Conservation (phyloP, 2,329 filamentous ascomycete species). For the Pseudogymnoascus sp. region DNA sequence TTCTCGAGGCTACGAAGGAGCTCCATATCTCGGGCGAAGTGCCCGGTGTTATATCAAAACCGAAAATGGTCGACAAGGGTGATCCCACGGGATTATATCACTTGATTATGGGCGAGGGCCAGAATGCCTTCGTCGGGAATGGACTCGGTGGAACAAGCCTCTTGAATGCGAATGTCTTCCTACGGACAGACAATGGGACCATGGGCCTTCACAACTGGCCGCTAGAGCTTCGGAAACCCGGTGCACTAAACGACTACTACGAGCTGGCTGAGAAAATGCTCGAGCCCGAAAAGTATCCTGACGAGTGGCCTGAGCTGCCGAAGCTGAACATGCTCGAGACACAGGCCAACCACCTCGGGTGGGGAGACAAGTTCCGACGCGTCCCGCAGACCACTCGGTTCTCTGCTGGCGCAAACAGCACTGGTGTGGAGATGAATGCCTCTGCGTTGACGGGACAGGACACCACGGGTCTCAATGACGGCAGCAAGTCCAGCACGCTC, state of each 20-base stretch:
- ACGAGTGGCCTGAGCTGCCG: constrained; percentile 48
- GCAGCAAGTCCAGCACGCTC: constrained; percentile 58
- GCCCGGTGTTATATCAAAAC: constrained; percentile 36
- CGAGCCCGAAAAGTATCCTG: constrained; percentile 51
- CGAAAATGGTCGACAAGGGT: constrained; percentile 39
- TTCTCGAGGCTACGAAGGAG: constrained; percentile 42
- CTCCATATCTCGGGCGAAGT: constrained; percentile 51
- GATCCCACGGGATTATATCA: constrained; percentile 58
- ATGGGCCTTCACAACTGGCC: constrained; percentile 53
- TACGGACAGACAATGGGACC: constrained; percentile 50
- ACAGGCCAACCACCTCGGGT: constrained; percentile 47
- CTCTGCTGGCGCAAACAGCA: constrained; percentile 50
- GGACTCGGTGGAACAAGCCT: constrained; percentile 58
- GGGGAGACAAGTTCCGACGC: constrained; percentile 46
- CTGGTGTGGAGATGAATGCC: constrained; percentile 56
- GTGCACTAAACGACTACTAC: constrained; percentile 47
- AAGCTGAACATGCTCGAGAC: constrained; percentile 51
- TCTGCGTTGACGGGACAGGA: constrained; percentile 57
- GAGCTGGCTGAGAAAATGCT: constrained; percentile 47
- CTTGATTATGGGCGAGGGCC: constrained; percentile 54
- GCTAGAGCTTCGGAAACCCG: constrained; percentile 42
- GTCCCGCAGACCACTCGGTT: constrained; percentile 59
- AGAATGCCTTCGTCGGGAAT: constrained; percentile 44
- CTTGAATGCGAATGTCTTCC: constrained; percentile 61
- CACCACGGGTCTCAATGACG: constrained; percentile 58